These are phyloP conservation scores for Apiotrichum akiyoshidainum DNA, from an alignment of 1,284 basidiomycete genomes.

Conservation along the genomic window DNA sequence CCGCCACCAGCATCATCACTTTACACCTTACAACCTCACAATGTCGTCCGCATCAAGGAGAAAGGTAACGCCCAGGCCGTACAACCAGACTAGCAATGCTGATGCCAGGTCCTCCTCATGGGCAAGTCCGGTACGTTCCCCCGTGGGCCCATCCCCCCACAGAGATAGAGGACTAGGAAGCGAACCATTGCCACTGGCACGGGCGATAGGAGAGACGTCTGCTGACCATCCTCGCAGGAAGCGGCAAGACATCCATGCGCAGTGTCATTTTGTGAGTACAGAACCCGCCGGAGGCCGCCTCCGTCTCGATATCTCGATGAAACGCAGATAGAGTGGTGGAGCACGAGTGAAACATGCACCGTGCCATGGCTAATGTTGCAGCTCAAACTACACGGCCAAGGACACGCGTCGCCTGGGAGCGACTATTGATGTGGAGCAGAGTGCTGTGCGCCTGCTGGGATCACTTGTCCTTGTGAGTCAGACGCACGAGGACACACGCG, in stretches of 20 bases:
- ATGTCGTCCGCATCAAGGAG: slow-evolving; percentile 40
- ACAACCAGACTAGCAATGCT: not conserved
- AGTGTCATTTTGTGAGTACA: slow-evolving; percentile 89
- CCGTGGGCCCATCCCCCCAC: not conserved
- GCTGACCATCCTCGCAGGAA: slow-evolving; percentile 39
- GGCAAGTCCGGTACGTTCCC: slow-evolving; percentile 67
- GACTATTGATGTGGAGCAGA: slow-evolving; percentile 96
- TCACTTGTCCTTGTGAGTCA: slow-evolving; percentile 43
- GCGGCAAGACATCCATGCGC: slow-evolving; percentile 87
- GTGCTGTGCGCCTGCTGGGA: slow-evolving; percentile 93
- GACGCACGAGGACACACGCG: no score
- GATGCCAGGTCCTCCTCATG: slow-evolving; percentile 72
- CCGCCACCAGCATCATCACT: slow-evolving; percentile 5
- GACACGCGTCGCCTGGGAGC: slow-evolving; percentile 88
- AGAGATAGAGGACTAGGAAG: no score
- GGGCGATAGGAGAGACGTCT: no score
- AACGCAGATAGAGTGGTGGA: no score
- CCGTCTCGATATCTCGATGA: no score
- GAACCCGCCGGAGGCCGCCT: no score
- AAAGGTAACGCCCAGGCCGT: slow-evolving; percentile 30
- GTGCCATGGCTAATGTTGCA: slow-evolving; percentile 39
- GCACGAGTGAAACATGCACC: no score
- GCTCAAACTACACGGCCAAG: slow-evolving; percentile 86
- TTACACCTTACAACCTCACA: slow-evolving; percentile 13
- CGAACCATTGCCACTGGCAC: no score